Percentiles rank a stretch among this genome's conserved stretches.
Evolutionary conservation across 768 basidiomycete species (phyloP).

Genomic region (Suillus luteus): DNA sequence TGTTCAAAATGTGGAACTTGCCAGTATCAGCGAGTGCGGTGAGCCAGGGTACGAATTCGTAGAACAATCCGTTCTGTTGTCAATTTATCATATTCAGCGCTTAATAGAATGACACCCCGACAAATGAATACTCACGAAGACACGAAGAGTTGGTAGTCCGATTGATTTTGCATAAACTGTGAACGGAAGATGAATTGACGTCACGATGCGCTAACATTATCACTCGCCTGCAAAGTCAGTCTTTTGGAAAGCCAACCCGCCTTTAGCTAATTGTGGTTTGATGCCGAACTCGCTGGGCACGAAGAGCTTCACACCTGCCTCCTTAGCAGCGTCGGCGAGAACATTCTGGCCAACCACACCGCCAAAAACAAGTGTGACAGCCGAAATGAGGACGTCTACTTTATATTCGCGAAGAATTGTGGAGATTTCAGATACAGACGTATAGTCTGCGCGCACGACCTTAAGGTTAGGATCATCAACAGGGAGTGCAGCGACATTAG

Average conservation of each 20-base stretch:
- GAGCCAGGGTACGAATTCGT: slow-evolving; percentile 30
- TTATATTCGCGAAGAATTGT: slow-evolving; percentile 21
- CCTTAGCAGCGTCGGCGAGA: slow-evolving; percentile 33
- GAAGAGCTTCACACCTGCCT: slow-evolving; percentile 30
- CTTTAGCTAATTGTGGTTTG: slow-evolving; percentile 15
- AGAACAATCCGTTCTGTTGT: slow-evolving; percentile 22
- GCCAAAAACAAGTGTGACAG: slow-evolving; percentile 21
- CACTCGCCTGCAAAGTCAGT: slow-evolving; percentile 20
- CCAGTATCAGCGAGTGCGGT: slow-evolving; percentile 20
- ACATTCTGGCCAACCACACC: slow-evolving; percentile 23
- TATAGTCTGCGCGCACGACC: slow-evolving; percentile 9
- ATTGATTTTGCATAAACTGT: slow-evolving; percentile 17
- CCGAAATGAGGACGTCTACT: slow-evolving; percentile 31
- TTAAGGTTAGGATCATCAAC: slow-evolving; percentile 13
- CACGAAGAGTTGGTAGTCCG: slow-evolving; percentile 21
- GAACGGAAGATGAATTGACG: not conserved
- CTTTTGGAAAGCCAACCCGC: slow-evolving; percentile 21
- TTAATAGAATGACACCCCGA: not conserved
- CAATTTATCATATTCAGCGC: not conserved
- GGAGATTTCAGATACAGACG: slow-evolving; percentile 13
- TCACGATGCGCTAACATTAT: not conserved
- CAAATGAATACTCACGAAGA: slow-evolving; percentile 22
- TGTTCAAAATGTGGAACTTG: slow-evolving; percentile 21
- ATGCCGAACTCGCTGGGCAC: slow-evolving; percentile 35
- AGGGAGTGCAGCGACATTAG: slow-evolving; percentile 13